A percentile compares a stretch with the other conserved stretches of the same genome.
Conservation (phyloP, 371 early-diverging fungal genomes). For the Apophysomyces sp. region DNA sequence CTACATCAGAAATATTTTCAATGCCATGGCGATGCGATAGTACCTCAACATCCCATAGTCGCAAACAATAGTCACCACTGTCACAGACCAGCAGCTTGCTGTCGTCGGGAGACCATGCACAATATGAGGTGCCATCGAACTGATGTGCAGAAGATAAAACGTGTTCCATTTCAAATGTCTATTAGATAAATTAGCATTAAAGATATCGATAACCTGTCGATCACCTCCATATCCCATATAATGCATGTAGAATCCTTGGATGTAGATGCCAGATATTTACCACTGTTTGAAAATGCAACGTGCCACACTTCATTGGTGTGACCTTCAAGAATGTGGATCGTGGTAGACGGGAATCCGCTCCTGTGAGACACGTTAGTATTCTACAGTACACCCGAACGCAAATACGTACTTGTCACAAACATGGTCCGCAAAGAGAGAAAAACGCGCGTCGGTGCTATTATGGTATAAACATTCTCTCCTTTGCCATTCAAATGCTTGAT, state of each 20-base stretch:
- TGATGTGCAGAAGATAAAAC: slow-evolving; percentile 37
- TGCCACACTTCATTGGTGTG: slow-evolving; percentile 93
- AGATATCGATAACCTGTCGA: slow-evolving; percentile 8
- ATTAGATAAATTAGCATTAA: neutral
- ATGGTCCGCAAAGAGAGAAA: slow-evolving; percentile 76
- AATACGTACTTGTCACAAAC: slow-evolving; percentile 64
- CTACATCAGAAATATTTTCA: neutral
- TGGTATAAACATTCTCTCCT: slow-evolving; percentile 83
- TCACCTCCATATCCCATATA: slow-evolving; percentile 75
- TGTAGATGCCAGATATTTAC: slow-evolving; percentile 78
- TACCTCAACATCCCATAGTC: slow-evolving; percentile 77
- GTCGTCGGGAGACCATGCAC: slow-evolving; percentile 86
- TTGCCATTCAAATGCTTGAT: slow-evolving; percentile 83
- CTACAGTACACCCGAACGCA: neutral
- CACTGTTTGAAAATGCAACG: slow-evolving; percentile 79
- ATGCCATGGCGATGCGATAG: neutral
- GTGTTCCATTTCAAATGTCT: slow-evolving; percentile 28
- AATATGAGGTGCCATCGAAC: slow-evolving; percentile 58
- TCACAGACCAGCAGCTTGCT: slow-evolving; percentile 66
- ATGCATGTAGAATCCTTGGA: slow-evolving; percentile 77
- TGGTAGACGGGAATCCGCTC: slow-evolving; percentile 16
- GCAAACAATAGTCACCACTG: slow-evolving; percentile 60
- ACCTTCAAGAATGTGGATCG: slow-evolving; percentile 58
- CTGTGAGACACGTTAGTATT: neutral
- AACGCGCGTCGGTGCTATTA: slow-evolving; percentile 53